phyloP scores from a whole-genome alignment of 2,329 filamentous ascomycete species.

The Penicillium sp. region DNA sequence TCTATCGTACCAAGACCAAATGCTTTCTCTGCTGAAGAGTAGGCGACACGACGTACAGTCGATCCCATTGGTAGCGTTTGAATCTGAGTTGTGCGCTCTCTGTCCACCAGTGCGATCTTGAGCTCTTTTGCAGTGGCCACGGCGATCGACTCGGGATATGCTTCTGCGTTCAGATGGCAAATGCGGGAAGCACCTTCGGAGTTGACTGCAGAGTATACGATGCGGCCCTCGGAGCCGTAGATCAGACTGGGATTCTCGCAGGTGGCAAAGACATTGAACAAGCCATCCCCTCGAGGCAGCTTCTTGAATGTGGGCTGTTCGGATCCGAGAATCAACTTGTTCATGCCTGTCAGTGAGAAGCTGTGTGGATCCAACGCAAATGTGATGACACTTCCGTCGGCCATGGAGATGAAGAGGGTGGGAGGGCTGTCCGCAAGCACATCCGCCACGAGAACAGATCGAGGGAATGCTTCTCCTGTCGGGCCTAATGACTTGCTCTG shows the following conservation, averaged over 20 bases:
- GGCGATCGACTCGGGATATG: slow-evolving; percentile 76
- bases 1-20: slow-evolving; percentile 87
- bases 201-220: slow-evolving; percentile 91
- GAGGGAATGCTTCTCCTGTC: slow-evolving; percentile 74
- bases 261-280: slow-evolving; percentile 84
- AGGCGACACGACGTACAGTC: slow-evolving; percentile 82
- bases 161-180: slow-evolving; percentile 76
- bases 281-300: slow-evolving; percentile 64
- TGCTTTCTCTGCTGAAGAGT: slow-evolving; percentile 72
- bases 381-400: slow-evolving; percentile 85
- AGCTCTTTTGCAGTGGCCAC: slow-evolving; percentile 75
- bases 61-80: slow-evolving; percentile 74
- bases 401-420: slow-evolving; percentile 84
- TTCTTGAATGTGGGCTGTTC: slow-evolving; percentile 79
- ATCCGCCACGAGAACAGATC: slow-evolving; percentile 76
- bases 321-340: slow-evolving; percentile 80
- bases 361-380: slow-evolving; percentile 66
- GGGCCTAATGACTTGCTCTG: slow-evolving; percentile 62
- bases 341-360: slow-evolving; percentile 67
- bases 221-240: slow-evolving; percentile 80
- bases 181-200: slow-evolving; percentile 80
- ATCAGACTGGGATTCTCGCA: slow-evolving; percentile 94
- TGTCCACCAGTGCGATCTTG: slow-evolving; percentile 77
- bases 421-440: slow-evolving; percentile 66
- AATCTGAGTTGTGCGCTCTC: slow-evolving; percentile 82